phyloP scores from a whole-genome alignment of 345 rosid genomes.

The Noccaea caerulescens region DNA sequence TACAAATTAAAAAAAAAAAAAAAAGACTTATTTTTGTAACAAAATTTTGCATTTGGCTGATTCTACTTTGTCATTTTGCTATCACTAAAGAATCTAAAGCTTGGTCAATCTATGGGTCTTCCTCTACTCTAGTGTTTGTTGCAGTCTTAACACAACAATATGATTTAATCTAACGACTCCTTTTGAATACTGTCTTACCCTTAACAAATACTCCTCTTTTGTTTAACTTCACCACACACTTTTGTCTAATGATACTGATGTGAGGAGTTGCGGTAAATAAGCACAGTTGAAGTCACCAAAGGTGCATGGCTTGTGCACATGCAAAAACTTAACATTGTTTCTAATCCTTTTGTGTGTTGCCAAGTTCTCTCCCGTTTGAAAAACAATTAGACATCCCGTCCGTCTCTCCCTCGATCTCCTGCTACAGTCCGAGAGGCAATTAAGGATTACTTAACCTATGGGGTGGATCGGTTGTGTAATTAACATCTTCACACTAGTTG shows the following conservation, averaged over 20 bases:
- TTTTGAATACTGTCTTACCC: constrained; percentile 37
- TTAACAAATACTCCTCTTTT: constrained; percentile 39
- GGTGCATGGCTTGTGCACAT: too few species aligned
- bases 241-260: not conserved
- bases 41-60: constrained; percentile 21
- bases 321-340: too few species aligned
- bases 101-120: constrained; percentile 33
- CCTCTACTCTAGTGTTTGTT: constrained; percentile 35
- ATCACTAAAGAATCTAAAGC: constrained; percentile 28
- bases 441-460: too few species aligned
- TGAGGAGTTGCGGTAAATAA: too few species aligned
- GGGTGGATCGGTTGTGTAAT: too few species aligned
- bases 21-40: not conserved
- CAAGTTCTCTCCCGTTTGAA: too few species aligned
- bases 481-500: too few species aligned
- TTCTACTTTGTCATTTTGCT: constrained; percentile 26
- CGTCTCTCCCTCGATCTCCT: too few species aligned
- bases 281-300: too few species aligned
- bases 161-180: constrained; percentile 34
- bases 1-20: not conserved
- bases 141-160: constrained; percentile 38
- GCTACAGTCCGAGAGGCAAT: too few species aligned
- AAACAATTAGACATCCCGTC: too few species aligned
- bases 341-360: too few species aligned
- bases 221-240: constrained; percentile 29